Evolutionary conservation across 2,329 filamentous ascomycete genomes (phyloP).

Genomic region (Fusarium miscanthi): DNA sequence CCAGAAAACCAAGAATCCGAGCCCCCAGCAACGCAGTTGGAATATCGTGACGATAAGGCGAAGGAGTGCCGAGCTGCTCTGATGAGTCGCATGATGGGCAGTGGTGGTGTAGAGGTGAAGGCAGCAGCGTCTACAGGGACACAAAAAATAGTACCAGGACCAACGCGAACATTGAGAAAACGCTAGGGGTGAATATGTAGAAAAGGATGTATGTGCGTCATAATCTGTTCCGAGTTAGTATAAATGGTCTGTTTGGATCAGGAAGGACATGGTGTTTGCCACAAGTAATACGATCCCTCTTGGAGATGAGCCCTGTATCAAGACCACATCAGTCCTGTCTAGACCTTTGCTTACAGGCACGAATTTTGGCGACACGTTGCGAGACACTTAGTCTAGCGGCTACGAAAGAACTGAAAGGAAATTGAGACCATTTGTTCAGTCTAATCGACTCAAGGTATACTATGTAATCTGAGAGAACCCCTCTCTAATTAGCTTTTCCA

Average conservation of each 20-base stretch:
- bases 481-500: slow-evolving; percentile 9
- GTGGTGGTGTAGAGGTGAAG: slow-evolving; percentile 33
- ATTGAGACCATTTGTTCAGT: neutral
- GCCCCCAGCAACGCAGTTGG: slow-evolving; percentile 63
- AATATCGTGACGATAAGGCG: slow-evolving; percentile 64
- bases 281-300: neutral
- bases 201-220: neutral
- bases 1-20: slow-evolving; percentile 43
- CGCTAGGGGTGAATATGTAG: slow-evolving; percentile 16
- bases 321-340: neutral
- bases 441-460: neutral
- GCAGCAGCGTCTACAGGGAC: slow-evolving; percentile 4
- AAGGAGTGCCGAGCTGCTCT: slow-evolving; percentile 56
- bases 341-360: neutral
- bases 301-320: neutral
- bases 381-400: neutral
- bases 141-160: slow-evolving; percentile 10
- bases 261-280: neutral
- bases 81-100: slow-evolving; percentile 57
- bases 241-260: neutral
- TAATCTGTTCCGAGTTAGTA: slow-evolving; percentile 2
- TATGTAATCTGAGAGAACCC: slow-evolving; percentile 13
- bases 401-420: neutral
- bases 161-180: slow-evolving; percentile 41
- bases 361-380: neutral